Percentiles rank a stretch among this genome's conserved stretches.
phyloP scores from a whole-genome alignment of 805 yeast species.

The Starmerella stigmatis region DNA sequence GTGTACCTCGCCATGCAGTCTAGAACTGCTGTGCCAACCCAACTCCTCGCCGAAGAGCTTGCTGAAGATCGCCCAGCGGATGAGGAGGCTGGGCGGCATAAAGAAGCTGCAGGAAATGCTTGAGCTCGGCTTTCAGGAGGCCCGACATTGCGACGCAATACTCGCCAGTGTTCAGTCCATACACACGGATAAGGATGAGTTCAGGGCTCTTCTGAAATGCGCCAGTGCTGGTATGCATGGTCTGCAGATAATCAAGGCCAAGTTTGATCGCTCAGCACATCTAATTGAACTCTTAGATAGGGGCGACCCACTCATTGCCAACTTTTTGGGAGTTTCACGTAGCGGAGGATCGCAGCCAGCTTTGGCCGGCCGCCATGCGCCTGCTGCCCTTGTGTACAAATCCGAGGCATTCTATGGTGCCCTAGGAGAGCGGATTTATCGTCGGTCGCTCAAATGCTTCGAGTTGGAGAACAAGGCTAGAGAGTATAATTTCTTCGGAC shows the following conservation, averaged over 20 bases:
- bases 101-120: not conserved
- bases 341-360: not conserved
- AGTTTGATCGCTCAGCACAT: not conserved
- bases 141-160: not conserved
- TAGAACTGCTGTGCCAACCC: constrained; percentile 51
- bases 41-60: constrained; percentile 49
- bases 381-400: not conserved
- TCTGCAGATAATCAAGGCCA: not conserved
- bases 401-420: not conserved
- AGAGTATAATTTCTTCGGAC: constrained; percentile 1
- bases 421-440: not conserved
- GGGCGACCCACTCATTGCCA: not conserved
- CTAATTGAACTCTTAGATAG: not conserved
- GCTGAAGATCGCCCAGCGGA: constrained; percentile 19
- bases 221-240: not conserved
- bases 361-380: not conserved
- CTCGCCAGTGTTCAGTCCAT: not conserved
- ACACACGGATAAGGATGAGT: not conserved
- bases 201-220: not conserved
- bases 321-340: not conserved
- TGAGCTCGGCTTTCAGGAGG: not conserved
- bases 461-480: not conserved
- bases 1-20: constrained; percentile 47
- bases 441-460: not conserved
- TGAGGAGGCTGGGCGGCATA: not conserved